A percentile compares a stretch with the other conserved stretches of the same genome.
These are phyloP conservation scores for Agrostemma githago DNA, from an alignment of 148 eudicot genomes.

Conservation along the genomic window DNA sequence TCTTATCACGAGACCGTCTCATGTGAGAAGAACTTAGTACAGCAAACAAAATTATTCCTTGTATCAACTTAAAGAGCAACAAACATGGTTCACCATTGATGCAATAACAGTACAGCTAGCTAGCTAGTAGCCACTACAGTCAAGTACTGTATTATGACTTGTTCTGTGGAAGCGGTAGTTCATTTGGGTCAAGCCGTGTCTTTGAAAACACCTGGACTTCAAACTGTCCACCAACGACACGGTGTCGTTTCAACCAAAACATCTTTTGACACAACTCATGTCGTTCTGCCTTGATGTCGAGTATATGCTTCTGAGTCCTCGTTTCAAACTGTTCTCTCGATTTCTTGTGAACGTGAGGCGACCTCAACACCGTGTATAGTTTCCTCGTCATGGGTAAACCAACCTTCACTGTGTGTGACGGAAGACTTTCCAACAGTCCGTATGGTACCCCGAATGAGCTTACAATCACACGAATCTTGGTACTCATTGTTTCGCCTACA, in stretches of 20 bases:
- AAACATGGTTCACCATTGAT: too few species aligned
- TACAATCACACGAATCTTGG: slow-evolving; percentile 28
- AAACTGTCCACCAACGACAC: slow-evolving; percentile 30
- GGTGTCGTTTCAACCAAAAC: slow-evolving; percentile 42
- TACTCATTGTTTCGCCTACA: slow-evolving; percentile 28
- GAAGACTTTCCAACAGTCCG: slow-evolving; percentile 20
- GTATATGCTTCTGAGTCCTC: slow-evolving; percentile 24
- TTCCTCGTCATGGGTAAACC: slow-evolving; percentile 23
- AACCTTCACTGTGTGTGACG: slow-evolving; percentile 24
- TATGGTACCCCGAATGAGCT: slow-evolving; percentile 24
- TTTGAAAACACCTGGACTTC: too few species aligned
- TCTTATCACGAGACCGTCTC: too few species aligned
- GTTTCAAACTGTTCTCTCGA: slow-evolving; percentile 37
- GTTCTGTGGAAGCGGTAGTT: too few species aligned
- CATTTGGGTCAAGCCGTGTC: too few species aligned
- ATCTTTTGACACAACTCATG: slow-evolving; percentile 37
- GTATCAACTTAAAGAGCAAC: too few species aligned
- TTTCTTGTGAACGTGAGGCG: slow-evolving; percentile 38
- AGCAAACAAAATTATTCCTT: too few species aligned
- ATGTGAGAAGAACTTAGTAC: too few species aligned
- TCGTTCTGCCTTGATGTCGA: slow-evolving; percentile 31
- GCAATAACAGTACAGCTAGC: too few species aligned
- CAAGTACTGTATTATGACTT: too few species aligned
- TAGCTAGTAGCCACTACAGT: too few species aligned
- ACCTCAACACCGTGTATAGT: slow-evolving; percentile 30